Percentiles rank a stretch among this genome's conserved stretches.
Conservation (phyloP, 768 basidiomycete genomes). For the Vararia minispora region DNA sequence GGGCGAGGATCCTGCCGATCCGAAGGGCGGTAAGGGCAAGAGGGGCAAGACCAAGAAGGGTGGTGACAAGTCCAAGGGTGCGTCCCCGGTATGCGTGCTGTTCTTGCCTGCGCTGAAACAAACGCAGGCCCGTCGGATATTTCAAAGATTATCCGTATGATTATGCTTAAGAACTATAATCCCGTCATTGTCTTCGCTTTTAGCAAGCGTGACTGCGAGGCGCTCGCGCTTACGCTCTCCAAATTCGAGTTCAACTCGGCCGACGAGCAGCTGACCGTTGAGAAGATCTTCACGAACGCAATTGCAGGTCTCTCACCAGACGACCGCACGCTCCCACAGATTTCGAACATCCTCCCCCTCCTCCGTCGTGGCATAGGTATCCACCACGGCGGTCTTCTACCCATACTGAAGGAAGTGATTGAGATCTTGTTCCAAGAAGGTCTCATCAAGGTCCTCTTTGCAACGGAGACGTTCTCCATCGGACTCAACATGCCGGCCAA, state of each 20-base stretch:
- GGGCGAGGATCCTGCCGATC: constrained; percentile 90
- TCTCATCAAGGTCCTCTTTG: constrained; percentile 94
- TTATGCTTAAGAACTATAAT: constrained; percentile 95
- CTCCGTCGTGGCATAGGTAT: constrained; percentile 94
- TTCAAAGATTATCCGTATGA: constrained; percentile 96
- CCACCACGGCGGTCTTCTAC: constrained; percentile 95
- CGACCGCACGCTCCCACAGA: constrained; percentile 88
- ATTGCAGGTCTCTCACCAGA: constrained; percentile 80
- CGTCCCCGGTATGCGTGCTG: constrained; percentile 4
- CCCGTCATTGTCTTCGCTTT: constrained; percentile 99
- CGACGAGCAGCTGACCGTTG: constrained; percentile 82
- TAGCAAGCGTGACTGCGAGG: constrained; percentile 96
- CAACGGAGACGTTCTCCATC: constrained; percentile 97
- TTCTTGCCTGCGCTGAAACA: constrained; percentile 5
- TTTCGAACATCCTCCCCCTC: constrained; percentile 83
- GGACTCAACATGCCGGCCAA: constrained; percentile 99
- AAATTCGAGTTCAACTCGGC: constrained; percentile 92
- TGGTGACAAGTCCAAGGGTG: constrained; percentile 87
- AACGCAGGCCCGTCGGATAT: constrained; percentile 77
- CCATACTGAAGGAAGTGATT: constrained; percentile 97
- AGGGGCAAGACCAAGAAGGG: constrained; percentile 94
- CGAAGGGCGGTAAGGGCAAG: constrained; percentile 70
- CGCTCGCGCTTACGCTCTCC: constrained; percentile 80
- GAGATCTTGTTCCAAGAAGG: constrained; percentile 99
- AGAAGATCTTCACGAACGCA: constrained; percentile 89